A percentile compares a stretch with the other conserved stretches of the same genome.
phyloP scores from a whole-genome alignment of 495 filamentous ascomycete species.

The Xylaria curta region DNA sequence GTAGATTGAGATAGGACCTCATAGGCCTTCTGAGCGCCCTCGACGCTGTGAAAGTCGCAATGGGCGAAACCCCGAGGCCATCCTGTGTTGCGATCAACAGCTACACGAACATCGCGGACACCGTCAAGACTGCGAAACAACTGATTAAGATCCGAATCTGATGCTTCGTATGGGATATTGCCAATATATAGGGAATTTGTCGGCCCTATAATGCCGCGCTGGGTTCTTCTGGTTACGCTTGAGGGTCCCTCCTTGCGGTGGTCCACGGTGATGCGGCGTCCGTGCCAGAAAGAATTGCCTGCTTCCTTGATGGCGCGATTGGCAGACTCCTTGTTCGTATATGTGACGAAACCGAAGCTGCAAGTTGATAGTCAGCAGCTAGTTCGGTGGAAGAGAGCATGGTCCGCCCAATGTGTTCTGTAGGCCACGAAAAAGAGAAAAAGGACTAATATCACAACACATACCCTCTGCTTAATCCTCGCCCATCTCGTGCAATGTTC shows the following conservation, averaged over 20 bases:
- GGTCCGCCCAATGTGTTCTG: background rate
- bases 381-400: slow-evolving; percentile 2
- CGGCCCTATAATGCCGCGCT: slow-evolving; percentile 39
- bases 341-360: slow-evolving; percentile 84
- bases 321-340: slow-evolving; percentile 61
- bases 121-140: slow-evolving; percentile 76
- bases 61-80: slow-evolving; percentile 90
- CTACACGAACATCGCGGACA: slow-evolving; percentile 82
- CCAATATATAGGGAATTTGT: slow-evolving; percentile 82
- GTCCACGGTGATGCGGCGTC: slow-evolving; percentile 73
- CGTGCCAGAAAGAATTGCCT: slow-evolving; percentile 76
- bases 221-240: no score
- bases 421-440: background rate
- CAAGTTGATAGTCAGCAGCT: slow-evolving; percentile 35
- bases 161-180: slow-evolving; percentile 88
- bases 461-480: slow-evolving; percentile 89
- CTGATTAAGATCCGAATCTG: slow-evolving; percentile 83
- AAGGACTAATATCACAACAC: slow-evolving; percentile 35
- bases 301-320: slow-evolving; percentile 66
- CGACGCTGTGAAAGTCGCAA: slow-evolving; percentile 77
- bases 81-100: slow-evolving; percentile 87
- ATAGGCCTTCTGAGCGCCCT: slow-evolving; percentile 63
- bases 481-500: slow-evolving; percentile 68
- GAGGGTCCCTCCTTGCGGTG: slow-evolving; percentile 36
- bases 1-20: slow-evolving; percentile 60